Percentiles rank a stretch among this genome's conserved stretches.
These are phyloP conservation scores for Candolleomyces efflorescens DNA, from an alignment of 768 basidiomycete genomes.

Conservation along the genomic window DNA sequence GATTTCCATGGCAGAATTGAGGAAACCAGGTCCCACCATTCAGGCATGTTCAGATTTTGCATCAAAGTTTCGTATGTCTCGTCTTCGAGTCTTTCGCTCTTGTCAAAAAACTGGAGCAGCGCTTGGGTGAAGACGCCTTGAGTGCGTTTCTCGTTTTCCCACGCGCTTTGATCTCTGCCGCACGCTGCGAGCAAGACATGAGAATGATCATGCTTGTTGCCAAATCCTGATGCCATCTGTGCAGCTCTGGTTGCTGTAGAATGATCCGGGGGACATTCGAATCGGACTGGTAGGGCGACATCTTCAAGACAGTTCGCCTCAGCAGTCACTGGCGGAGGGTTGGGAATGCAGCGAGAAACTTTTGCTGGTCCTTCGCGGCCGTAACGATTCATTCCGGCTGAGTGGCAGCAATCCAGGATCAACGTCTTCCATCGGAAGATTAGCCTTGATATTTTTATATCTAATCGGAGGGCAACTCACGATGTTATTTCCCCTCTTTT, in stretches of 20 bases:
- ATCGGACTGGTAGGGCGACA: not conserved
- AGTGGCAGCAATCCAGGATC: slow-evolving; percentile 43
- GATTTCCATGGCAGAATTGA: too few relatives aligned
- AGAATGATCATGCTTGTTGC: slow-evolving; percentile 23
- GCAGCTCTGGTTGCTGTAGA: slow-evolving; percentile 12
- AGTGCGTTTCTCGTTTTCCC: slow-evolving; percentile 16
- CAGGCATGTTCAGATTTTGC: slow-evolving; percentile 25
- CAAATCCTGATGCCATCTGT: slow-evolving; percentile 14
- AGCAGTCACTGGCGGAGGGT: slow-evolving; percentile 21
- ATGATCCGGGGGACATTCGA: not conserved
- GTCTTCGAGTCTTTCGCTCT: slow-evolving; percentile 15
- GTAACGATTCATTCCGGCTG: slow-evolving; percentile 26
- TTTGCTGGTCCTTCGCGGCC: slow-evolving; percentile 7
- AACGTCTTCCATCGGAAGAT: slow-evolving; percentile 27
- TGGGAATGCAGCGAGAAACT: slow-evolving; percentile 19
- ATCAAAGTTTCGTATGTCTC: slow-evolving; percentile 30
- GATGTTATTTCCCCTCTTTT: slow-evolving; percentile 39
- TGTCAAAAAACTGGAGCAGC: slow-evolving; percentile 17
- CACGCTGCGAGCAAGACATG: slow-evolving; percentile 43
- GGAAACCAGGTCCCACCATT: slow-evolving; percentile 17
- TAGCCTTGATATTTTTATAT: not conserved
- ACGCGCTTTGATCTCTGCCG: slow-evolving; percentile 27
- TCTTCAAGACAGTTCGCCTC: slow-evolving; percentile 16
- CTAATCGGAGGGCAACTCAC: slow-evolving; percentile 18
- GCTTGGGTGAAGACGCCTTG: slow-evolving; percentile 27